These are phyloP conservation scores for Colletotrichum echinochloae DNA, from an alignment of 2,329 filamentous ascomycete genomes.

Conservation along the genomic window DNA sequence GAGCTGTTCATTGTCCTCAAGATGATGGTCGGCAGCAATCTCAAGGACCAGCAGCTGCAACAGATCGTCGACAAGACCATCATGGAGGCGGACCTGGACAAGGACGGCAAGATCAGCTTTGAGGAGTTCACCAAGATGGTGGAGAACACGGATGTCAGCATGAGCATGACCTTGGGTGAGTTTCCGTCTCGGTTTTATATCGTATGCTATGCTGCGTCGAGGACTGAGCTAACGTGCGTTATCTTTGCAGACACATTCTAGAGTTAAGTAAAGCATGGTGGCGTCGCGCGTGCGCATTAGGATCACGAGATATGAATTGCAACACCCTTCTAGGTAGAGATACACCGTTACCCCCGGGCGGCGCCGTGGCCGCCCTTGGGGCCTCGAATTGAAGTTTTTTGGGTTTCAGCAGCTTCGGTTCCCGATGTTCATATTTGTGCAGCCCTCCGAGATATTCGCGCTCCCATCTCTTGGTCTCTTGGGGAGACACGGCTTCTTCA, in stretches of 20 bases:
- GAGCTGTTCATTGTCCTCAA: slow-evolving; percentile 99
- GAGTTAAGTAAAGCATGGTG: slow-evolving; percentile 10
- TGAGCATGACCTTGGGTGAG: slow-evolving; percentile 79
- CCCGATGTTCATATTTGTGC: background rate
- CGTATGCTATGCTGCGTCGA: background rate
- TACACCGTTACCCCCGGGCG: slow-evolving; percentile 20
- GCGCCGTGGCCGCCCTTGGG: slow-evolving; percentile 6
- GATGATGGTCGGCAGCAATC: slow-evolving; percentile 99
- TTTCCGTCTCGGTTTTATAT: slow-evolving; percentile 41
- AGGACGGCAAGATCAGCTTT: slow-evolving; percentile 98
- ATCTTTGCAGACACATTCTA: slow-evolving; percentile 36
- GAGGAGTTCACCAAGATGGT: slow-evolving; percentile 99
- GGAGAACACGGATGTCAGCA: slow-evolving; percentile 86
- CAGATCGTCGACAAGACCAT: slow-evolving; percentile 99
- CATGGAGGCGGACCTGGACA: slow-evolving; percentile 97
- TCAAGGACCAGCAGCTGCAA: slow-evolving; percentile 98
- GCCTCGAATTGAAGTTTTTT: slow-evolving; percentile 31
- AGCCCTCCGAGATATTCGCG: background rate
- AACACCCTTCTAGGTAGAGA: slow-evolving; percentile 36
- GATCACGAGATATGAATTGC: slow-evolving; percentile 41
- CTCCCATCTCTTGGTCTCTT: background rate
- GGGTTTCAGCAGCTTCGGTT: background rate
- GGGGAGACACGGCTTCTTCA: background rate
- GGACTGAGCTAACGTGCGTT: slow-evolving; percentile 10
- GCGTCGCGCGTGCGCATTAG: slow-evolving; percentile 19